Conservation (phyloP, 257 asterid species). For the Osmanthus fragrans region DNA sequence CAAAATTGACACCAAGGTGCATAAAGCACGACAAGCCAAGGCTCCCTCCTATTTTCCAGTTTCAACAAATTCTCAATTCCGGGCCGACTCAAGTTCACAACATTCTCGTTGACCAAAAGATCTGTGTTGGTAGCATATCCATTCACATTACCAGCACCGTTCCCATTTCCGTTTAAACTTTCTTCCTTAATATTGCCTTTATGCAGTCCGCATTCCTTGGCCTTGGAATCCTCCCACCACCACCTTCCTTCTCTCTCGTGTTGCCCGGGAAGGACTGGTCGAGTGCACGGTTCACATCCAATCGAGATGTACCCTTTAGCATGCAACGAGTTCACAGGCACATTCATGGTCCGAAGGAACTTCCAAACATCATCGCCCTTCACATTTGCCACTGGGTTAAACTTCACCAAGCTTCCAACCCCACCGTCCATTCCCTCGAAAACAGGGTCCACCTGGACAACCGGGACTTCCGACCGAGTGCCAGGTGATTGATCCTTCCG, state of each 20-base stretch:
- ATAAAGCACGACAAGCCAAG: conserved; percentile 49
- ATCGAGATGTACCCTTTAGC: conserved; percentile 47
- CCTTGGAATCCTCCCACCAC: conserved; percentile 69
- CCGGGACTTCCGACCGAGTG: conserved; percentile 51
- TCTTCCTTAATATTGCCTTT: conserved; percentile 48
- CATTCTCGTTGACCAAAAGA: conserved; percentile 27
- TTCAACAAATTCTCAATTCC: conserved; percentile 54
- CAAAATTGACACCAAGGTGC: conserved; percentile 67
- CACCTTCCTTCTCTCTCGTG: conserved; percentile 63
- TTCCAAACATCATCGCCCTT: conserved; percentile 49
- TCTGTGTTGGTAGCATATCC: conserved; percentile 28
- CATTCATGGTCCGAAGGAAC: conserved; percentile 50
- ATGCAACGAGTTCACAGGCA: conserved; percentile 50
- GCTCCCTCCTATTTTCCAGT: conserved; percentile 39
- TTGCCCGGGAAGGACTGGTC: conserved; percentile 55
- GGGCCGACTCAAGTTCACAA: conserved; percentile 36
- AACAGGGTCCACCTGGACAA: conserved; percentile 53
- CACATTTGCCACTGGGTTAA: conserved; percentile 54
- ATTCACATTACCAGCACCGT: conserved; percentile 28
- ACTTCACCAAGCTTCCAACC: conserved; percentile 53
- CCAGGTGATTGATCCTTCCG: conserved; percentile 63
- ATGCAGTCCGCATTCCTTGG: conserved; percentile 61
- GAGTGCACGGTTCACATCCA: conserved; percentile 59
- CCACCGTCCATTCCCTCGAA: conserved; percentile 59
- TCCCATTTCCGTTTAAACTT: conserved; percentile 27